These are phyloP conservation scores for Pistacia integerrima DNA, from an alignment of 345 rosid species.

Conservation along the genomic window DNA sequence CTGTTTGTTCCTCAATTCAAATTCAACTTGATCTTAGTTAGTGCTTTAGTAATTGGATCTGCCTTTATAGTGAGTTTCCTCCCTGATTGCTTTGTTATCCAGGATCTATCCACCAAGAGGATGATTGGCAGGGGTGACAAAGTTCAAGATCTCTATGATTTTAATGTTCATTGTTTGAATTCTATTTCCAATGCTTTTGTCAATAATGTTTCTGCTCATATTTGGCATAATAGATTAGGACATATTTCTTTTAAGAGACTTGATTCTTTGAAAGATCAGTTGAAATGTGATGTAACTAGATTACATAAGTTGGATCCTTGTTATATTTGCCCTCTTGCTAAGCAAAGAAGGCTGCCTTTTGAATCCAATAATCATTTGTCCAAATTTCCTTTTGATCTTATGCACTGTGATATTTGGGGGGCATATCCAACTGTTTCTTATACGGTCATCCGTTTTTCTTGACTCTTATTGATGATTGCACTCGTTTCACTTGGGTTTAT, in stretches of 20 bases:
- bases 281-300: neutral
- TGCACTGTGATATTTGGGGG: neutral
- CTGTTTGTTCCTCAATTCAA: neutral
- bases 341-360: neutral
- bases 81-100: neutral
- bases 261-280: neutral
- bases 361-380: neutral
- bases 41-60: neutral
- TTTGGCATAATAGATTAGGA: neutral
- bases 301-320: neutral
- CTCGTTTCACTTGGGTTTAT: neutral
- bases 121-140: conserved; percentile 1
- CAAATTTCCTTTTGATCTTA: neutral
- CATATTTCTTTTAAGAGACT: neutral
- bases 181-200: neutral
- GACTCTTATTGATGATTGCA: neutral
- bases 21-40: neutral
- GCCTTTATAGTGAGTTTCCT: neutral
- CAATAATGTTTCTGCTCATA: neutral
- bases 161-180: neutral
- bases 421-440: neutral
- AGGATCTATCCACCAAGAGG: neutral
- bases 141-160: neutral
- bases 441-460: neutral
- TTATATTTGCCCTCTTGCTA: neutral